Evolutionary conservation across 768 basidiomycete species (phyloP), one percentile per base, ranked within the genome.

Genomic region (Phaeolepiota aurea): DNA sequence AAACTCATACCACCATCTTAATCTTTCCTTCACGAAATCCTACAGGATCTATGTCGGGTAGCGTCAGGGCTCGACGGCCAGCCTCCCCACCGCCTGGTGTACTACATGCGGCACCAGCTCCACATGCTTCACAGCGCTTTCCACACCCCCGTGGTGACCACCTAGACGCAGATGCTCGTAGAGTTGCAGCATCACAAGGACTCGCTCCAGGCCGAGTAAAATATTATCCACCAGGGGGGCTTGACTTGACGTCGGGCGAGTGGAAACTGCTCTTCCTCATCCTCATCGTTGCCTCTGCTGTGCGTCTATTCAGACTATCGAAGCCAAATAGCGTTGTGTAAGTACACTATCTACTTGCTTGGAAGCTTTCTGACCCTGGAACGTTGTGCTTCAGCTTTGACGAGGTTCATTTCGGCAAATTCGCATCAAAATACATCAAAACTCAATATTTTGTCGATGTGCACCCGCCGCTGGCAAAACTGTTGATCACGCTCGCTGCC

Each of bases 371-470:
- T 41, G 9, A 40, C 44, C 39, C 40, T 16, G 11, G 19, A 14
- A 11, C 52, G 38, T 19, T 20, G 7, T 30, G 18, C 22, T 32
- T 13, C 42, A 96, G 93, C 32, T 98, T 98, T 59, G 94, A 98
- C 57, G 94, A 98, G 60, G 94, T 97, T 0, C 94, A 98, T 58
- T 98, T 98, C 59, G 94, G 94, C 45, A 96, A 96, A 60, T 98
- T 98, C 55, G 91, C 94, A 4, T 72, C 77, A 35, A 87, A 87
- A 55, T 98, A 98, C 56, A 87, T 97, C 71, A 88, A 88, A 68
- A 82, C 85, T 28, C 75, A 81, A 48, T 92, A 89, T 60, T 91
- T 86, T 53, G 83, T 87, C 54, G 96, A 99, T 58, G 94, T 99
- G 2, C 96, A 99, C 55, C 96, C 96, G 1, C 96, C 96, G 3